Conservation (phyloP, 208 protist genomes). For the Trypanosoma boissoni region DNA sequence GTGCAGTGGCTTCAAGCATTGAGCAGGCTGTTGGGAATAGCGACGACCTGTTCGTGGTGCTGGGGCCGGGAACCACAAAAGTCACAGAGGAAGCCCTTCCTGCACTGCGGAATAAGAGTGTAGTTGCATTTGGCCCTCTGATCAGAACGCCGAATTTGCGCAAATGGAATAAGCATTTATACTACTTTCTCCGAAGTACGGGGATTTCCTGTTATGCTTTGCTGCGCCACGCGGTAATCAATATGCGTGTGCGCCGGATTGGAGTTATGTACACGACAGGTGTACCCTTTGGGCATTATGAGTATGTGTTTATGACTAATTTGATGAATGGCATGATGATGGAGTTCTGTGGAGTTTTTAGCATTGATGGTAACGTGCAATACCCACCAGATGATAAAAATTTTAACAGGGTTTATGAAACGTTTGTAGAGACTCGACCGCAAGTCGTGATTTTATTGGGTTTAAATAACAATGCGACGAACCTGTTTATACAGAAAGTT, state of each 20-base stretch:
- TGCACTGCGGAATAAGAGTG: no score
- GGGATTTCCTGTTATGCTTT: no score
- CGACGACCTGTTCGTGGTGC: no score
- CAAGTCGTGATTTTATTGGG: slow-evolving; percentile 23
- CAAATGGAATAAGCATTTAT: no score
- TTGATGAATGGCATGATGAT: slow-evolving; percentile 16
- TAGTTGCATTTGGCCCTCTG: no score
- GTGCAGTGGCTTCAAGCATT: no score
- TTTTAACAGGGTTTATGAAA: slow-evolving; percentile 16
- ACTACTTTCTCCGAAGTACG: no score
- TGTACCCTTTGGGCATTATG: slow-evolving; percentile 12
- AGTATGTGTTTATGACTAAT: slow-evolving; percentile 3
- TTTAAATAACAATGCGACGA: background rate
- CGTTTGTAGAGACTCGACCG: slow-evolving; percentile 11
- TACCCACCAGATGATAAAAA: background rate
- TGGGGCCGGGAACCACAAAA: no score
- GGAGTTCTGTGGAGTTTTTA: slow-evolving; percentile 13
- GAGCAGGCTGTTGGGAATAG: no score
- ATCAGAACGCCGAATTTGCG: no score
- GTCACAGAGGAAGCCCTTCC: no score
- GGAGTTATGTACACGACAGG: slow-evolving; percentile 26
- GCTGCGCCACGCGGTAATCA: slow-evolving; percentile 25
- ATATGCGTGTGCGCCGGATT: slow-evolving; percentile 28
- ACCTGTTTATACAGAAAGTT: slow-evolving; percentile 13
- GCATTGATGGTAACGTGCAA: slow-evolving; percentile 17